These are phyloP conservation scores for Trichoderma orchidacearum DNA, from an alignment of 495 filamentous ascomycete species.

Conservation along the genomic window DNA sequence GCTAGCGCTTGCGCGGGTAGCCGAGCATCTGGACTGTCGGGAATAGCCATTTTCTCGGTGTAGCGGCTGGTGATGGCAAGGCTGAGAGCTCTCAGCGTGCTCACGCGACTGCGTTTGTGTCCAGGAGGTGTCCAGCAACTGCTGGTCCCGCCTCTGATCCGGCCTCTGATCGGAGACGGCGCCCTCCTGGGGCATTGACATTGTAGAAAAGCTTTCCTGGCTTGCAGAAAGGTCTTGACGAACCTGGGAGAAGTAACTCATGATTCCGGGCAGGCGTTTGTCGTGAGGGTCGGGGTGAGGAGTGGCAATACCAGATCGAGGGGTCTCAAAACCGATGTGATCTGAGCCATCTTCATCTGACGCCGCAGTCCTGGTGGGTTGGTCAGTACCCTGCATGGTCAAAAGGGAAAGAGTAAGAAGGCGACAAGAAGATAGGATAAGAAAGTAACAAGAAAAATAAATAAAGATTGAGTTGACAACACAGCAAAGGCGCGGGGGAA, in stretches of 20 bases:
- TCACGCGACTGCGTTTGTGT: neutral
- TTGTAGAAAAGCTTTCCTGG: slow-evolving; percentile 5
- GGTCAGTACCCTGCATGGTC: slow-evolving; percentile 29
- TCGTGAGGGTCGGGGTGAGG: slow-evolving; percentile 81
- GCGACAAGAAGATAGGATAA: slow-evolving; percentile 1
- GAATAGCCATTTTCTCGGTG: neutral
- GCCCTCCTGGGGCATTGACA: neutral
- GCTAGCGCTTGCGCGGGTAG: neutral
- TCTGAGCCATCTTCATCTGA: slow-evolving; percentile 57
- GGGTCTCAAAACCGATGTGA: slow-evolving; percentile 69
- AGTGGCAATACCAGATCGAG: slow-evolving; percentile 73
- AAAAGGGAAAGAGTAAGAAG: slow-evolving; percentile 7
- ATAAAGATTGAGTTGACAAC: neutral
- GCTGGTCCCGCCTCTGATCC: neutral
- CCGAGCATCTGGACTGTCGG: neutral
- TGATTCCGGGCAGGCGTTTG: slow-evolving; percentile 80
- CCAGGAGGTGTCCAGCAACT: neutral
- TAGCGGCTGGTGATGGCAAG: neutral
- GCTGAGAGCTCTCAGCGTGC: neutral
- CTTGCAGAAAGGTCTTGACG: slow-evolving; percentile 43
- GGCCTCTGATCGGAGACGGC: neutral
- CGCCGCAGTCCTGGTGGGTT: slow-evolving; percentile 29
- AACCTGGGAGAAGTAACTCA: slow-evolving; percentile 97
- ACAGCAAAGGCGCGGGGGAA: neutral
- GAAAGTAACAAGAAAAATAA: slow-evolving; percentile 4